Percentiles rank a stretch among this genome's conserved stretches.
phyloP scores from a whole-genome alignment of 768 basidiomycete species.

The Podaxis sp. region DNA sequence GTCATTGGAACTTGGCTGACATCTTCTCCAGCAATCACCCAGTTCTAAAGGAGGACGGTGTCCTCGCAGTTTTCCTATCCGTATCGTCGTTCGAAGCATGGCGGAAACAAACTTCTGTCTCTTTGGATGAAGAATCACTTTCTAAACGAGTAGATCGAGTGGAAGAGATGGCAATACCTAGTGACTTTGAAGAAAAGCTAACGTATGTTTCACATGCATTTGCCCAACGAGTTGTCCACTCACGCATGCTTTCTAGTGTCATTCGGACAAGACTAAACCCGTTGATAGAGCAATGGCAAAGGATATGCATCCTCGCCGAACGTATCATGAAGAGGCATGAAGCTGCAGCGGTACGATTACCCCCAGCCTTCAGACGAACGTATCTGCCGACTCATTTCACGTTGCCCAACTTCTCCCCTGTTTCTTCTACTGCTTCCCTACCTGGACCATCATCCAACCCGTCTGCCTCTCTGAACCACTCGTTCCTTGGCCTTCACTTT shows the following conservation, averaged over 20 bases:
- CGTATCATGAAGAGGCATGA: conserved; percentile 88
- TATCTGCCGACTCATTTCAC: conserved; percentile 71
- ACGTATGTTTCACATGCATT: conserved; percentile 41
- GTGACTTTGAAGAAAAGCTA: conserved; percentile 90
- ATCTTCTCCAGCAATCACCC: conserved; percentile 74
- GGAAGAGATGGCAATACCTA: conserved; percentile 92
- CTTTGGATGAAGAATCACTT: conserved; percentile 84
- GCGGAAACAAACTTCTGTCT: conserved; percentile 76
- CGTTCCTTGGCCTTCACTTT: conserved; percentile 29
- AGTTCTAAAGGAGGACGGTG: conserved; percentile 82
- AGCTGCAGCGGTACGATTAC: conserved; percentile 84
- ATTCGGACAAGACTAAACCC: conserved; percentile 75
- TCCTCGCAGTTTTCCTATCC: conserved; percentile 77
- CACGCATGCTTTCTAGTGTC: conserved; percentile 41
- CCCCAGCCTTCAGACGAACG: conserved; percentile 61
- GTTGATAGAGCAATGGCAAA: conserved; percentile 90
- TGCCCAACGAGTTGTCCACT: conserved; percentile 8
- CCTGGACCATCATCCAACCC: conserved; percentile 30
- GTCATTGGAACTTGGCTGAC: not conserved
- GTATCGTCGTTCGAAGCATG: conserved; percentile 85
- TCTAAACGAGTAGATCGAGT: conserved; percentile 76
- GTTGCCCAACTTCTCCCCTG: conserved; percentile 49
- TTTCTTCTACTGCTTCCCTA: conserved; percentile 34
- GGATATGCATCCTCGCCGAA: conserved; percentile 84
- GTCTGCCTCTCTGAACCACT: conserved; percentile 32